Percentiles rank a stretch among this genome's conserved stretches.
Conservation (phyloP, 75 land plant genomes). For the Pinus albicaulis region DNA sequence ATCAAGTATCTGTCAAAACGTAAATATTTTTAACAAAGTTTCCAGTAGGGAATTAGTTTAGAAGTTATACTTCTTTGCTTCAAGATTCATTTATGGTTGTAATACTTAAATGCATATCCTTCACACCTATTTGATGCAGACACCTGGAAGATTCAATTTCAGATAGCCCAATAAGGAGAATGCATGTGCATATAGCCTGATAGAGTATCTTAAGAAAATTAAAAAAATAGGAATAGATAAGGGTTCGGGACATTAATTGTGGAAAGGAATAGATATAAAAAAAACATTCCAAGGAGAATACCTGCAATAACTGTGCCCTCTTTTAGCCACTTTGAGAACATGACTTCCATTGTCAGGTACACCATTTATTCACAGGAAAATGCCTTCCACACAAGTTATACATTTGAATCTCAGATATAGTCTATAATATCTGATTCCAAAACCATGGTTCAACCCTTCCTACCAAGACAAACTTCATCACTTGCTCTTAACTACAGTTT, state of each 20-base stretch:
- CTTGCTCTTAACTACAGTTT: background rate
- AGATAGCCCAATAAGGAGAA: background rate
- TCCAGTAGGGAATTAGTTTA: background rate
- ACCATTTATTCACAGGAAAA: background rate
- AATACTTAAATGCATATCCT: background rate
- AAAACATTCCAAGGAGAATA: background rate
- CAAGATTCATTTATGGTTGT: background rate
- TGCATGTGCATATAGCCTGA: background rate
- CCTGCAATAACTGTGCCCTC: background rate
- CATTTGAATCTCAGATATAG: background rate
- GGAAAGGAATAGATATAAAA: background rate
- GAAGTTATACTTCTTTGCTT: background rate
- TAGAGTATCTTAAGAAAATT: too few relatives aligned
- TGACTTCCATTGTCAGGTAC: background rate
- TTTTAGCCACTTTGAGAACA: background rate
- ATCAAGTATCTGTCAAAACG: too few relatives aligned
- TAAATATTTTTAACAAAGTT: background rate
- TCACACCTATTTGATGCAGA: background rate
- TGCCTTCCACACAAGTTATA: too few relatives aligned
- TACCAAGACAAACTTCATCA: background rate
- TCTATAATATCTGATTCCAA: background rate
- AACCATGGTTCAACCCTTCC: background rate
- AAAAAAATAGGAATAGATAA: background rate
- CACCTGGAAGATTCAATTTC: background rate
- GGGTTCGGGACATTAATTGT: background rate